Percentiles rank a stretch among this genome's conserved stretches.
phyloP scores from a whole-genome alignment of 1,284 basidiomycete genomes.

The Kwoniella shivajii region DNA sequence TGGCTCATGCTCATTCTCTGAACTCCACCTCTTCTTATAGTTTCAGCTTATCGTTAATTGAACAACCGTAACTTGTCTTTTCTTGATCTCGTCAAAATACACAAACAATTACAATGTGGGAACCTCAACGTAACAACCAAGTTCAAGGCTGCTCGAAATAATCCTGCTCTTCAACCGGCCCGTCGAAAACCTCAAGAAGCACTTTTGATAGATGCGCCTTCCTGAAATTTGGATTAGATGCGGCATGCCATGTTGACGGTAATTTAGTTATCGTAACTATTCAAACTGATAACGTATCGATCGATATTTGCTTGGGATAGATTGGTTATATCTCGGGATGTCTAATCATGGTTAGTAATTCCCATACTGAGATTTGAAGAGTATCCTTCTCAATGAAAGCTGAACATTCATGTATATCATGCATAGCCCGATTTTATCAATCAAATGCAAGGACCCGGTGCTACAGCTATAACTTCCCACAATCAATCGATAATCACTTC shows the following conservation, averaged over 20 bases:
- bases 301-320: conserved; percentile 6
- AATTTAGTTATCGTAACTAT: not conserved
- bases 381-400: no score
- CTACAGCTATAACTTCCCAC: conserved; percentile 61
- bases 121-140: no score
- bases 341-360: conserved; percentile 63
- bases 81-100: no score
- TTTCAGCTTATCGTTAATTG: no score
- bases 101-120: no score
- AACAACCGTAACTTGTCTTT: no score
- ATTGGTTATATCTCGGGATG: conserved; percentile 63
- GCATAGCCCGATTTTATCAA: conserved; percentile 65
- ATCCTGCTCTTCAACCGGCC: no score
- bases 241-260: not conserved
- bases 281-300: not conserved
- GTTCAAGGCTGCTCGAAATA: no score
- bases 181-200: no score
- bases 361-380: not conserved
- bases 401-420: not conserved
- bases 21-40: no score
- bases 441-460: conserved; percentile 63
- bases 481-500: conserved; percentile 77
- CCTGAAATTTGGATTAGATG: not conserved
- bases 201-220: no score
- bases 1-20: no score